Base-by-base conservation (phyloP, 2,329 filamentous ascomycete species). In the Pseudogymnoascus pannorum region DNA sequence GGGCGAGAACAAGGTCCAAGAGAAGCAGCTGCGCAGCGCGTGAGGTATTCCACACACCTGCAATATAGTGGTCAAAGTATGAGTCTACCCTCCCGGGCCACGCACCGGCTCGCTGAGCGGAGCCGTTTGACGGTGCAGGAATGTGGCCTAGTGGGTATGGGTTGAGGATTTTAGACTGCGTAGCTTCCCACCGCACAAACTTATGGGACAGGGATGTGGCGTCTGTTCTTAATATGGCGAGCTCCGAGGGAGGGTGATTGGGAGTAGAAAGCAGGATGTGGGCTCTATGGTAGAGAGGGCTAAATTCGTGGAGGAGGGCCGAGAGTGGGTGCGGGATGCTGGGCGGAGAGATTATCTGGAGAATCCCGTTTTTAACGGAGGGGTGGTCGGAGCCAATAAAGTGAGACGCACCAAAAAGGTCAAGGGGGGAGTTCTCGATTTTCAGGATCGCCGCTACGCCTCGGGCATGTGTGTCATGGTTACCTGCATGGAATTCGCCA, bases 71-170 rank as follows among this genome's bases (percentile, higher is more conserved):
- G 68, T 85, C 81, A 48, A 75, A 74, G 67, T 85, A 86, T 2
- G 79, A 73, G 66, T 86, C 82, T 35, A 85, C 77, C 5, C 79
- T 76, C 2, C 83, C 82, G 0, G 83, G 82, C 66, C 79, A 85
- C 0, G 81, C 79, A 63, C 83, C 81, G 3, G 79, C 79, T 61
- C 29, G 9, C 2, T 38, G 9, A 22, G 33, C 18, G 3, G 35
- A 22, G 24, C 44, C 24, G 20, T 48, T 3, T 9, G 14, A 22
- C 20, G 16, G 3, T 8, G 16, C 31, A 26, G 29, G 16, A n/a
- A 65, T 59, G n/a, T 60, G n/a, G n/a, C 61, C 62, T 3, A 61
- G 51, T 40, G 26, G 16, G 5, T 35, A 63, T 1, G 66, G 66
- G 24, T 60, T 58, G 29, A 69, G 67, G 9, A 64, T 62, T 14